Evolutionary conservation across 2,329 filamentous ascomycete genomes (phyloP), one percentile per base, ranked within the genome.

Genomic region (Arthrobotrys pseudoclavata): DNA sequence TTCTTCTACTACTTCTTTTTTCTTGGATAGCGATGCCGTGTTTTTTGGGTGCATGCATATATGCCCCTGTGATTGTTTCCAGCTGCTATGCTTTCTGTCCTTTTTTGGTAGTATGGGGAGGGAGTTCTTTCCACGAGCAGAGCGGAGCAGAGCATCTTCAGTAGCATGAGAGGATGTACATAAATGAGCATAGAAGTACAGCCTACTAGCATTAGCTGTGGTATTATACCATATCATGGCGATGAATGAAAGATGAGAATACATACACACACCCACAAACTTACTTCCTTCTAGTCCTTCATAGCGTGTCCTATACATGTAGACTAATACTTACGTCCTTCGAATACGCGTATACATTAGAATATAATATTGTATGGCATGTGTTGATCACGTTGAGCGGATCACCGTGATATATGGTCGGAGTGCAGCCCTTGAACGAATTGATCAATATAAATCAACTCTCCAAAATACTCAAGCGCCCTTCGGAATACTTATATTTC

Each of bases 71-170:
- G 29, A 50, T 50, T 42, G 18, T 61, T 45, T 15, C 47, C 47
- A 20, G 50, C 24, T 50, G 22, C n/a, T n/a, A n/a, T n/a, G n/a
- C 24, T 52, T 31, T 68, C 60, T 55, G 31, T 50, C 4, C 24
- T 18, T 24, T 26, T 22, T 34, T 61, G 70, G 62, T 55, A 63
- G 70, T 42, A 63, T 57, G 70, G 70, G 70, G 70, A 75, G 70
- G 70, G 70, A 75, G 70, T 75, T 75, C 42, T 47, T 61, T 55
- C 10, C 31, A 53, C 40, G 40, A 29, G 42, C n/a, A n/a, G n/a
- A n/a, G n/a, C n/a, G n/a, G n/a, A n/a, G n/a, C n/a, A n/a, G n/a
- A n/a, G n/a, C 31, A 66, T 18, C 45, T 24, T 52, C 55, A 40
- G 34, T 42, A 69, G 66, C 47, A 69, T 69, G 64, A 69, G 42